Percentiles rank a stretch among this genome's conserved stretches.
phyloP scores from a whole-genome alignment of 2,329 filamentous ascomycete genomes.

The Phaeomoniella chlamydospora region DNA sequence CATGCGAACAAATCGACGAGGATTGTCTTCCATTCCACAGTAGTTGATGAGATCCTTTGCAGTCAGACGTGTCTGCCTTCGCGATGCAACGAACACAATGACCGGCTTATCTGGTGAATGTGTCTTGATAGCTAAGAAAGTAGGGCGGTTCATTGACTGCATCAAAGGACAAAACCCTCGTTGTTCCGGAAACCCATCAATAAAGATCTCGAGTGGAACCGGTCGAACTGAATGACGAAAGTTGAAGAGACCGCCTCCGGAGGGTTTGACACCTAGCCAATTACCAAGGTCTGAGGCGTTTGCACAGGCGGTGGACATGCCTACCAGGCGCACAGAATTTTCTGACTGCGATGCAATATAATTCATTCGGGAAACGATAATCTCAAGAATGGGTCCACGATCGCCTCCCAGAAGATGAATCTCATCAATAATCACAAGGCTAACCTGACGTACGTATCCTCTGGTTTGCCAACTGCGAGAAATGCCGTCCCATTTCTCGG shows the following conservation, averaged over 20 bases:
- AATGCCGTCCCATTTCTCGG: slow-evolving; percentile 99
- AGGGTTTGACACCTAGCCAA: slow-evolving; percentile 90
- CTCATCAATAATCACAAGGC: slow-evolving; percentile 94
- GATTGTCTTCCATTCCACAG: slow-evolving; percentile 97
- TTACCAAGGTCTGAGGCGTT: slow-evolving; percentile 90
- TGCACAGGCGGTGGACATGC: slow-evolving; percentile 98
- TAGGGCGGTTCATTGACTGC: slow-evolving; percentile 98
- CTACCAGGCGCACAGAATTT: slow-evolving; percentile 72
- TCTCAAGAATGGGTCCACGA: slow-evolving; percentile 92
- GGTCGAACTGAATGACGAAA: slow-evolving; percentile 94
- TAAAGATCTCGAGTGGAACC: slow-evolving; percentile 89
- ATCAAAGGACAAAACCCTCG: slow-evolving; percentile 93
- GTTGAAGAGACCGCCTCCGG: slow-evolving; percentile 56
- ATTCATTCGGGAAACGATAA: slow-evolving; percentile 89
- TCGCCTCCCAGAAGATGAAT: slow-evolving; percentile 96
- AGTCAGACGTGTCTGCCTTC: slow-evolving; percentile 84
- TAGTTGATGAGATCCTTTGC: slow-evolving; percentile 94
- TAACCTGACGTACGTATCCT: slow-evolving; percentile 89
- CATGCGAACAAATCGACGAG: slow-evolving; percentile 83
- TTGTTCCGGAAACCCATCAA: slow-evolving; percentile 92
- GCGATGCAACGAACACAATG: slow-evolving; percentile 94
- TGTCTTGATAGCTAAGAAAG: slow-evolving; percentile 88
- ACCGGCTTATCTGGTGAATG: slow-evolving; percentile 95
- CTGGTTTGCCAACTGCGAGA: slow-evolving; percentile 97
- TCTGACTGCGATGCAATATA: slow-evolving; percentile 94